Conservation (phyloP, 768 basidiomycete genomes). For the Lactifluus piperatus region DNA sequence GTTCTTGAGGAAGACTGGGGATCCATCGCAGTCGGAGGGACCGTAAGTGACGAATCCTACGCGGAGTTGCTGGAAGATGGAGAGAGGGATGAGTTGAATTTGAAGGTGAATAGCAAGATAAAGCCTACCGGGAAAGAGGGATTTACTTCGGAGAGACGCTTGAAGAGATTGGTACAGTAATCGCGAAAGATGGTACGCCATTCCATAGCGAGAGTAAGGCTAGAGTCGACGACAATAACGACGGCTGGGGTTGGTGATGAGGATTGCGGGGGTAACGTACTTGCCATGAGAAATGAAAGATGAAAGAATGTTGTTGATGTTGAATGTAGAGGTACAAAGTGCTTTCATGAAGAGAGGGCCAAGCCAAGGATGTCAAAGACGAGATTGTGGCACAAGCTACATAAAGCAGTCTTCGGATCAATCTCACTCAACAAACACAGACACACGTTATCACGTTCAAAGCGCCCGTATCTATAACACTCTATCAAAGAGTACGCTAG, state of each 20-base stretch:
- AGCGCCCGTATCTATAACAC: not conserved
- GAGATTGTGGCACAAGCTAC: not conserved
- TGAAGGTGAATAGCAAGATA: not conserved
- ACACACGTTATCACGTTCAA: too few relatives aligned
- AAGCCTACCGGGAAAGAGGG: not conserved
- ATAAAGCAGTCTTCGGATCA: too few relatives aligned
- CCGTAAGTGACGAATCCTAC: slow-evolving; percentile 24
- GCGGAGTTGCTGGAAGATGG: slow-evolving; percentile 8
- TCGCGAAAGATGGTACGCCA: slow-evolving; percentile 14
- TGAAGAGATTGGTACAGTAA: slow-evolving; percentile 12
- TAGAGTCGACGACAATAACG: slow-evolving; percentile 19
- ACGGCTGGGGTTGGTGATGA: slow-evolving; percentile 8
- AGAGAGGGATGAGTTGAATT: not conserved
- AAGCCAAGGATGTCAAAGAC: not conserved
- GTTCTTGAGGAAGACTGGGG: slow-evolving; percentile 20
- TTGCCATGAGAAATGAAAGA: slow-evolving; percentile 1
- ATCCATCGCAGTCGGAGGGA: slow-evolving; percentile 10
- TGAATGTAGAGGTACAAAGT: not conserved
- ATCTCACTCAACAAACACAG: too few relatives aligned
- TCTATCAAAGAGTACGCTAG: not conserved
- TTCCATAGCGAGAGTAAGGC: slow-evolving; percentile 13
- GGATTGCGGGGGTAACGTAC: not conserved
- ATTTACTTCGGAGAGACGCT: slow-evolving; percentile 12
- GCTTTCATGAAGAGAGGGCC: not conserved
- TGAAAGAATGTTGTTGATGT: not conserved